Conservation (phyloP, 2,329 filamentous ascomycete species). For the Penicillium brasilianum region DNA sequence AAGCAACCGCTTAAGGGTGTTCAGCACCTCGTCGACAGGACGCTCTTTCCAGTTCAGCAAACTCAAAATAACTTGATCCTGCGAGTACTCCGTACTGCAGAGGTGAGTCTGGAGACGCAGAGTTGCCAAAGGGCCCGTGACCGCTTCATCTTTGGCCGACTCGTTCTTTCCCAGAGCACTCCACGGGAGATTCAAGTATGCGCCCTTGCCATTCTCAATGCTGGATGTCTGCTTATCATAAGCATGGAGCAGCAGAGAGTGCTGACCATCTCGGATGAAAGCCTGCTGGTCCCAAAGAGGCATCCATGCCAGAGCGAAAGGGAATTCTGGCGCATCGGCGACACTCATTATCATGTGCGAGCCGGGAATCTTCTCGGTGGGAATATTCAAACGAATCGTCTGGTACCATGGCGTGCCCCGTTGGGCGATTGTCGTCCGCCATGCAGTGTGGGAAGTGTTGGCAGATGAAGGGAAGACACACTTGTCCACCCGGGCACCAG, state of each 20-base stretch:
- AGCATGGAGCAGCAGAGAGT: constrained; percentile 81
- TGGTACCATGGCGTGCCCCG: constrained; percentile 85
- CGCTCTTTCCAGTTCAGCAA: constrained; percentile 85
- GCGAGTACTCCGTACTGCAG: constrained; percentile 93
- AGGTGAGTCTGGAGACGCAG: constrained; percentile 81
- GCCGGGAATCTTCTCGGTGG: constrained; percentile 77
- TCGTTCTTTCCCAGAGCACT: constrained; percentile 69
- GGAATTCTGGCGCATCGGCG: constrained; percentile 81
- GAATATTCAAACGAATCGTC: constrained; percentile 79
- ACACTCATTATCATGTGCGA: constrained; percentile 90
- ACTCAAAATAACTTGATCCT: constrained; percentile 83
- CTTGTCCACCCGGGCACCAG: constrained; percentile 81
- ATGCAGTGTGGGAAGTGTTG: constrained; percentile 75
- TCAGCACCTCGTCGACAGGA: constrained; percentile 71
- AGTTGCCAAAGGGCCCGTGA: constrained; percentile 79
- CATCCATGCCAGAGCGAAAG: constrained; percentile 91
- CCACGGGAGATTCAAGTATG: constrained; percentile 86
- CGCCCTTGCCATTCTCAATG: constrained; percentile 73
- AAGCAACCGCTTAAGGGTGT: constrained; percentile 78
- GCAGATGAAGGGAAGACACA: constrained; percentile 90
- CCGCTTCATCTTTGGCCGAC: constrained; percentile 70
- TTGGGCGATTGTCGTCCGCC: constrained; percentile 82
- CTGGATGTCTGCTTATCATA: constrained; percentile 89
- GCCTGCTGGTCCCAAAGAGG: constrained; percentile 92
- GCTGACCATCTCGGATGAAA: constrained; percentile 83